phyloP scores from a whole-genome alignment of 441 rosid species.

The Populus tomentosa region DNA sequence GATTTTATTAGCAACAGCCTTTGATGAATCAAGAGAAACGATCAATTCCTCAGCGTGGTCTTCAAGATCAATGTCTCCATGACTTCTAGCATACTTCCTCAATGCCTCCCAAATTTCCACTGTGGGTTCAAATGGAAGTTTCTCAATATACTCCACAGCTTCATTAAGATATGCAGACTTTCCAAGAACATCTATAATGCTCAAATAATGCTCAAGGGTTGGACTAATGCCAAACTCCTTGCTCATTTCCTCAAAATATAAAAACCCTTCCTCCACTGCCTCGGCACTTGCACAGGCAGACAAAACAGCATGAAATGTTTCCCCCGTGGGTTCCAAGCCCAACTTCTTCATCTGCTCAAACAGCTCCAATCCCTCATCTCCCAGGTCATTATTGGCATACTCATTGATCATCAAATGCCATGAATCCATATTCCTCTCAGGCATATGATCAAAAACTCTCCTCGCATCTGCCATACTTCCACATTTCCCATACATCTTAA shows the following conservation, averaged over 20 bases:
- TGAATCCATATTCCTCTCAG: slow-evolving; percentile 62
- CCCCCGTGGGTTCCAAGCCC: slow-evolving; percentile 59
- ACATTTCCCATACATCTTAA: slow-evolving; percentile 72
- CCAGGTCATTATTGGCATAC: slow-evolving; percentile 64
- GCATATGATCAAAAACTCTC: slow-evolving; percentile 88
- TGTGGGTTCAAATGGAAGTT: slow-evolving; percentile 61
- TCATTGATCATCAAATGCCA: slow-evolving; percentile 88
- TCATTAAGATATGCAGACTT: slow-evolving; percentile 73
- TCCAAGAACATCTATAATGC: slow-evolving; percentile 72
- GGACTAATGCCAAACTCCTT: slow-evolving; percentile 58
- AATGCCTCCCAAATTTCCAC: slow-evolving; percentile 73
- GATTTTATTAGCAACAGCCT: slow-evolving; percentile 44
- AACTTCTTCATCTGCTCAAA: slow-evolving; percentile 63
- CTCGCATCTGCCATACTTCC: slow-evolving; percentile 65
- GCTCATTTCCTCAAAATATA: slow-evolving; percentile 68
- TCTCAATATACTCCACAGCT: slow-evolving; percentile 52
- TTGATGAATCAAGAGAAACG: slow-evolving; percentile 63
- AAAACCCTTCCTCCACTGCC: slow-evolving; percentile 78
- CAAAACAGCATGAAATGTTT: slow-evolving; percentile 68
- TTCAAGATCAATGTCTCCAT: slow-evolving; percentile 77
- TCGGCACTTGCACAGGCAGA: slow-evolving; percentile 72
- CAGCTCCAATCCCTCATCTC: slow-evolving; percentile 84
- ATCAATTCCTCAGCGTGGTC: slow-evolving; percentile 63
- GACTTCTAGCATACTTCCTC: slow-evolving; percentile 54
- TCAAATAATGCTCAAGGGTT: slow-evolving; percentile 51